Conservation (phyloP, 768 basidiomycete genomes). For the Phaeotremella skinneri region DNA sequence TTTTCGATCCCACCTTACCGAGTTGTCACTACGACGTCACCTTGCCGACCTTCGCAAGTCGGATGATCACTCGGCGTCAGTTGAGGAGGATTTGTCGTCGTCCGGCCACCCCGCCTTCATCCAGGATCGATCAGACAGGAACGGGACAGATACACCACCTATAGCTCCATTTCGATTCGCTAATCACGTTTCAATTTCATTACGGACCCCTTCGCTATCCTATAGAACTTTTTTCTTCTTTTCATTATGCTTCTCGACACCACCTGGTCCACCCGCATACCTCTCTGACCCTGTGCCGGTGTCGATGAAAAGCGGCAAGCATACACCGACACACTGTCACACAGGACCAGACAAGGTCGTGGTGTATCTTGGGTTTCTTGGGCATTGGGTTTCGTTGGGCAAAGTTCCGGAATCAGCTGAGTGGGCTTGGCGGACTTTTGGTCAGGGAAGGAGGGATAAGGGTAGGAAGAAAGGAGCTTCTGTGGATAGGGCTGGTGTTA, state of each 20-base stretch:
- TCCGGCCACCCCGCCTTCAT: slow-evolving; percentile 58
- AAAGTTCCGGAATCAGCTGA: slow-evolving; percentile 24
- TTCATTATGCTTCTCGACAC: slow-evolving; percentile 64
- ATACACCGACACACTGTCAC: background rate
- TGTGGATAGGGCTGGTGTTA: slow-evolving; percentile 34
- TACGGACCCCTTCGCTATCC: slow-evolving; percentile 85
- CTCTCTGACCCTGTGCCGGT: slow-evolving; percentile 26
- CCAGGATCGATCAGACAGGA: slow-evolving; percentile 7
- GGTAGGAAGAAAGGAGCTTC: slow-evolving; percentile 28
- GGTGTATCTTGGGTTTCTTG: slow-evolving; percentile 36
- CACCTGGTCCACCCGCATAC: slow-evolving; percentile 31
- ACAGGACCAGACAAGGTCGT: slow-evolving; percentile 22
- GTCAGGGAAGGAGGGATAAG: slow-evolving; percentile 30
- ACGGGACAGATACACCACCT: slow-evolving; percentile 25
- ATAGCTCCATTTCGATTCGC: slow-evolving; percentile 64
- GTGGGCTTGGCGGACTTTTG: slow-evolving; percentile 31
- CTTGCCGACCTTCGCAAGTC: slow-evolving; percentile 72
- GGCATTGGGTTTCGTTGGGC: slow-evolving; percentile 37
- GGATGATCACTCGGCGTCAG: slow-evolving; percentile 16
- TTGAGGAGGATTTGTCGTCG: slow-evolving; percentile 10
- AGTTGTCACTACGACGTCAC: slow-evolving; percentile 92
- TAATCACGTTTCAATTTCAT: slow-evolving; percentile 84
- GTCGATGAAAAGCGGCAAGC: slow-evolving; percentile 21
- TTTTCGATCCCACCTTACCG: slow-evolving; percentile 93
- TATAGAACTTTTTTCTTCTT: slow-evolving; percentile 84